Conservation (phyloP, 305 asterid genomes). For the Solanum hybrid region DNA sequence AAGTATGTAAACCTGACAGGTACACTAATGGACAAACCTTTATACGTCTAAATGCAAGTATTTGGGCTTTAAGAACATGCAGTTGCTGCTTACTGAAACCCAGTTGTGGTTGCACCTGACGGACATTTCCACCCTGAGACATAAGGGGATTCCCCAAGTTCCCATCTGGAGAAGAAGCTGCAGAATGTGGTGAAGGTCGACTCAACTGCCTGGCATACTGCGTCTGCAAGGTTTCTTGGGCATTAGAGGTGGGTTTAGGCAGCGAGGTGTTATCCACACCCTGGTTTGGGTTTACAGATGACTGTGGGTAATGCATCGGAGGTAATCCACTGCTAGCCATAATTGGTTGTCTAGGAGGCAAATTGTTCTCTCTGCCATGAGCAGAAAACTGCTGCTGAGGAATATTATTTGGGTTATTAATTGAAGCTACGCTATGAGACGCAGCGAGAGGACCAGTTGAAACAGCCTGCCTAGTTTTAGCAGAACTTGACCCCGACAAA, state of each 20-base stretch:
- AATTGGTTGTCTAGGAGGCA: conserved; percentile 68
- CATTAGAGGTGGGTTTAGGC: conserved; percentile 38
- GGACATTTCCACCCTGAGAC: conserved; percentile 42
- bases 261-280: conserved; percentile 46
- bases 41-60: conserved; percentile 91
- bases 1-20: conserved; percentile 1
- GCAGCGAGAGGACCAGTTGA: conserved; percentile 44
- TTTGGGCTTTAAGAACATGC: conserved; percentile 93
- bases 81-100: conserved; percentile 89
- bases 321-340: conserved; percentile 56
- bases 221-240: conserved; percentile 49
- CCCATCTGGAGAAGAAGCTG: conserved; percentile 51
- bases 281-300: conserved; percentile 53
- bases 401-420: conserved; percentile 37
- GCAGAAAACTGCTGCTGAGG: conserved; percentile 51
- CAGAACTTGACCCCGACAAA: conserved; percentile 71
- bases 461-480: conserved; percentile 65
- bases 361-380: conserved; percentile 59
- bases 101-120: conserved; percentile 38
- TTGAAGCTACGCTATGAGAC: conserved; percentile 36
- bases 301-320: conserved; percentile 39
- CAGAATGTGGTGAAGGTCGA: conserved; percentile 54
- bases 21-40: conserved; percentile 47
- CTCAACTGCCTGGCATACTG: conserved; percentile 47
- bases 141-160: conserved; percentile 41